Base-by-base conservation (phyloP, 768 basidiomycete species). In the Hortiboletus flavorubellus region DNA sequence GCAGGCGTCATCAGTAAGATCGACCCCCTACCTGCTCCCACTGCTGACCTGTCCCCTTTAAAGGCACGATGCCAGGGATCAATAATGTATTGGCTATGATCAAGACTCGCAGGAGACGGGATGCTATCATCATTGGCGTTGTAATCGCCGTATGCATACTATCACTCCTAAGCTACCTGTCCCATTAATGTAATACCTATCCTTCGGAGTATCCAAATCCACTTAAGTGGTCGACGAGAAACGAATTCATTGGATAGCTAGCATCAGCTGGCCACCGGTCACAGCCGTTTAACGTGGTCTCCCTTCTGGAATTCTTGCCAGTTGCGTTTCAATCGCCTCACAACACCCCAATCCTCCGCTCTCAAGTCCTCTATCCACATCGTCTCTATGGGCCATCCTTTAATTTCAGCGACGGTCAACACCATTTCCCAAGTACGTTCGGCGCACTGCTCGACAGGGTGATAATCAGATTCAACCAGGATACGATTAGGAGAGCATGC, bases 51-150 rank as follows among this genome's bases (percentile, higher is more conserved):
- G 14, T 42, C 12, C 31, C 33, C 35, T 33, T 26, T 54, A 14
- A 61, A 94, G 92, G 79, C 65, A 85, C 89, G 7, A 87, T 98
- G 71, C 97, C 97, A n/a, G 95, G 96, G 2, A 86, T 99, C 61
- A 94, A 93, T 73, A 91, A 87, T 56, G 72, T 98, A 41, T 76
- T 98, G 35, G 80, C 80, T 2, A 94, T 98, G 91, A 98, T 99
- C 70, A 91, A 91, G 69, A 86, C 91, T 14, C 82, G 96, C 43
- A 81, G 96, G 63, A 79, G 95, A 56, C 77, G 94, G 65, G 97
- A 99, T 71, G 83, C 91, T 3, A 79, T 98, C 59, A 92, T 98
- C 61, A 71, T 98, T 69, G 95, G 93, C 9, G 74, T 85, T 53
- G 76, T 97, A n/a, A 87, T 95, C 63, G 94, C 90, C n/a, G 68